These are phyloP conservation scores for Mycena galericulata DNA, from an alignment of 768 basidiomycete species.

Conservation along the genomic window DNA sequence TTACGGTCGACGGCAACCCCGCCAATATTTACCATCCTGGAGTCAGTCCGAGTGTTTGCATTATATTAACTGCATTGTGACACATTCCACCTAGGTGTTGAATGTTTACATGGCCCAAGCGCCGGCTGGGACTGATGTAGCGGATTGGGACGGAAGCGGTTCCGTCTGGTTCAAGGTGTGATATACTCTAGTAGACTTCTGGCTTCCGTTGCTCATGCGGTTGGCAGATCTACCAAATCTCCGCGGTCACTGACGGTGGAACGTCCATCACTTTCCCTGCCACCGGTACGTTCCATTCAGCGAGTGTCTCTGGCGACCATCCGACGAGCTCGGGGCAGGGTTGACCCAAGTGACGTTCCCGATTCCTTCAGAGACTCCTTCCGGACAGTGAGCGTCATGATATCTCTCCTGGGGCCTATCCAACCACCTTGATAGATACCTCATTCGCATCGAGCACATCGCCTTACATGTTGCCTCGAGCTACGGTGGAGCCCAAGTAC, in stretches of 20 bases:
- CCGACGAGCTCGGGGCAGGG: neutral
- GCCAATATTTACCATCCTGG: conserved; percentile 17
- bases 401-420: neutral
- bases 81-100: neutral
- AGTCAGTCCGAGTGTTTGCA: neutral
- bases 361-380: conserved; percentile 42
- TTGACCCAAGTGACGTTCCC: conserved; percentile 39
- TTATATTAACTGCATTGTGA: neutral
- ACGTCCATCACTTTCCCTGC: conserved; percentile 45
- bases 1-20: conserved; percentile 21
- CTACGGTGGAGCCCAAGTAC: conserved; percentile 44
- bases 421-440: conserved; percentile 18
- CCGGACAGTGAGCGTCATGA: conserved; percentile 36
- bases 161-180: conserved; percentile 50
- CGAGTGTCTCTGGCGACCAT: neutral
- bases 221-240: conserved; percentile 41
- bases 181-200: neutral
- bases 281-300: conserved; percentile 23
- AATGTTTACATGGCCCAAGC: conserved; percentile 31
- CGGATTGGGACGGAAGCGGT: conserved; percentile 25
- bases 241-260: conserved; percentile 49
- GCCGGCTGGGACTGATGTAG: conserved; percentile 23
- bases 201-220: neutral
- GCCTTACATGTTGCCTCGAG: conserved; percentile 46
- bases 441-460: conserved; percentile 35